Percentiles rank a stretch among this genome's conserved stretches.
phyloP scores from a whole-genome alignment of 306 rosid genomes.

The Herpetospermum pedunculosum region DNA sequence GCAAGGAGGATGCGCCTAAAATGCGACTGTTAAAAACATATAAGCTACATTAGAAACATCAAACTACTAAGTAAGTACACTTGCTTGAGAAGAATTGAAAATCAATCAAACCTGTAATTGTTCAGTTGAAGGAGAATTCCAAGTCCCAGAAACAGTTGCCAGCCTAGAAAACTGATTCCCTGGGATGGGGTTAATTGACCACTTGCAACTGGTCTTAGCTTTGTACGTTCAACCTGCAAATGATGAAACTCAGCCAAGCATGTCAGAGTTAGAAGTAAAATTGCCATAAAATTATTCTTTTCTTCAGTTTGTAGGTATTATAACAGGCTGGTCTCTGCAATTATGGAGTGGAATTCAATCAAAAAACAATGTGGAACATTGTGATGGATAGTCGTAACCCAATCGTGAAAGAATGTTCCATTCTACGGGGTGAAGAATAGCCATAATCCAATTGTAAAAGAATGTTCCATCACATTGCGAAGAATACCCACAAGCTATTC shows the following conservation, averaged over 20 bases:
- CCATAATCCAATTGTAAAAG: background rate
- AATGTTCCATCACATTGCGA: background rate
- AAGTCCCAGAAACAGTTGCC: slow-evolving; percentile 80
- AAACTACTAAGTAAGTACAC: background rate
- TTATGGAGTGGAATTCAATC: background rate
- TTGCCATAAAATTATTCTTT: background rate
- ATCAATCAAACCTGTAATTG: slow-evolving; percentile 55
- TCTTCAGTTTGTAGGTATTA: background rate
- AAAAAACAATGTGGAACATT: background rate
- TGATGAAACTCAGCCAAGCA: slow-evolving; percentile 10
- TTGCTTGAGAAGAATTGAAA: background rate
- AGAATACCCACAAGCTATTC: background rate
- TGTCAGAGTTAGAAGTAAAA: slow-evolving; percentile 4
- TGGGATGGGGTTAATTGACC: slow-evolving; percentile 76
- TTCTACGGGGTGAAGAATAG: background rate
- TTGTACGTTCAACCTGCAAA: slow-evolving; percentile 86
- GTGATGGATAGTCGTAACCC: background rate
- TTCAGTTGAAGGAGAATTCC: slow-evolving; percentile 78
- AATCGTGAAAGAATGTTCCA: background rate
- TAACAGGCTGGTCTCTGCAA: background rate
- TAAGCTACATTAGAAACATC: slow-evolving; percentile 12
- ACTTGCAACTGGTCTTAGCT: slow-evolving; percentile 81
- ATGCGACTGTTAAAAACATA: slow-evolving; percentile 37
- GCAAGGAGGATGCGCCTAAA: slow-evolving; percentile 84
- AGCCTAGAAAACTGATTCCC: slow-evolving; percentile 80